Conservation (phyloP, 2,329 filamentous ascomycete genomes). For the Tolypocladium guangdongense region DNA sequence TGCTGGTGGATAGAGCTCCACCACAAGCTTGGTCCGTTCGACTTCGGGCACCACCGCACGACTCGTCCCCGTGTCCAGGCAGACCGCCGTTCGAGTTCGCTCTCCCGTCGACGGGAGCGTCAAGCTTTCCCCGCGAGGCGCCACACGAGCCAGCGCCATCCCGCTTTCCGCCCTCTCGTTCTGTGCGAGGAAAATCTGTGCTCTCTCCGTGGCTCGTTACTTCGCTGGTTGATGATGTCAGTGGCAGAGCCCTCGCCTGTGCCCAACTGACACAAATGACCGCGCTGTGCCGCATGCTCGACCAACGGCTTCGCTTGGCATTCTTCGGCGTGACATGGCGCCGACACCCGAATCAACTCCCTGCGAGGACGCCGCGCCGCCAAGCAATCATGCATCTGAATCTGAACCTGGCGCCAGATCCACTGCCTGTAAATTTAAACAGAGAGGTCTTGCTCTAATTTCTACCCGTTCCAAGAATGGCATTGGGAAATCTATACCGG, state of each 20-base stretch:
- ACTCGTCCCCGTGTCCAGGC: not conserved
- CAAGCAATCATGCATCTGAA: not conserved
- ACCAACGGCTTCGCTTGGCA: not conserved
- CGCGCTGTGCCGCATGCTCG: too few relatives aligned
- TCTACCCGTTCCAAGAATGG: not conserved
- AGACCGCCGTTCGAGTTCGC: not conserved
- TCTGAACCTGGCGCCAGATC: not conserved
- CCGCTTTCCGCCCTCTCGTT: not conserved
- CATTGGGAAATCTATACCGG: not conserved
- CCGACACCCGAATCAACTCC: not conserved
- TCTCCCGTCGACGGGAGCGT: not conserved
- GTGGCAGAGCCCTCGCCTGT: not conserved
- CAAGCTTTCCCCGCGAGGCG: not conserved
- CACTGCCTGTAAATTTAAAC: not conserved
- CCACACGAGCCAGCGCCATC: not conserved
- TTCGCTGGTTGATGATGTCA: not conserved
- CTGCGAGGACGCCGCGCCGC: not conserved
- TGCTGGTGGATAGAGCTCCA: not conserved
- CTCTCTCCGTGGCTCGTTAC: too few relatives aligned
- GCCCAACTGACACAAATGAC: not conserved
- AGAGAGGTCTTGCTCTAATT: not conserved
- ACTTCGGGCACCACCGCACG: not conserved
- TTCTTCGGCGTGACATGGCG: not conserved
- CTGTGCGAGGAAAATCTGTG: not conserved
- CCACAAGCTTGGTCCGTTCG: not conserved